Evolutionary conservation across 352 stramenopile species (phyloP), one percentile per base, ranked within the genome.

Genomic region (Phytopythium oedochilum): DNA sequence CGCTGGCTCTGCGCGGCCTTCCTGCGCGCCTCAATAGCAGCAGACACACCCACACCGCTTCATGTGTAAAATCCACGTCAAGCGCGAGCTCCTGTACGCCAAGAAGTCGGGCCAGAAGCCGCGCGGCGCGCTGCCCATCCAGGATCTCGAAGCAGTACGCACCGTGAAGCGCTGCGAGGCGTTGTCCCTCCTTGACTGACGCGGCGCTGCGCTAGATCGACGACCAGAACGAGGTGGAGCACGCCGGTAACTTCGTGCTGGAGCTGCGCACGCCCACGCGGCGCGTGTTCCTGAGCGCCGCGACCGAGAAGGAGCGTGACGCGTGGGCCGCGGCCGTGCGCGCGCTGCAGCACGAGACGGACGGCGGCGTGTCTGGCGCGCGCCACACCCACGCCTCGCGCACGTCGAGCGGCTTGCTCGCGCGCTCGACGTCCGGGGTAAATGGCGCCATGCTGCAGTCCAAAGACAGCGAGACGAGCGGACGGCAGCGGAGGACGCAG

Each of bases 21-120:
- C 48, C 15, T 50, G 23, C n/a, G 17, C 25, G 8, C 17, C 10
- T n/a, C n/a, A n/a, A n/a, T n/a, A n/a, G n/a, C n/a, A n/a, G n/a
- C n/a, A n/a, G 8, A 10, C 20, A 23, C 23, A 5, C 44, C 32
- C 11, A 36, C 15, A 36, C 32, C 15, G 2, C 10, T 11, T 17
- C 32, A 15, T 11, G 7, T 9, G 5, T 32, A 10, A 11, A 11
- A 36, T n/a, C n/a, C 32, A 11, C 7, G 7, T 11, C 7, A 6
- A 94, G 84, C 73, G 68, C n/a, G 75, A 88, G 29, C 60, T 94
- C 11, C 66, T 84, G 45, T 94, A 94, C 60, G 73, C 80, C 12
- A 90, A 86, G 20, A 91, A 92, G 56, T 92, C 83, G 36, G 85
- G 85, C n/a, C 86, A 84, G 54, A 90, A 87, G 45, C 64, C 71